Evolutionary conservation across 2,329 filamentous ascomycete species (phyloP), one percentile per base, ranked within the genome.

Genomic region (Aspergillus hiratsukae): DNA sequence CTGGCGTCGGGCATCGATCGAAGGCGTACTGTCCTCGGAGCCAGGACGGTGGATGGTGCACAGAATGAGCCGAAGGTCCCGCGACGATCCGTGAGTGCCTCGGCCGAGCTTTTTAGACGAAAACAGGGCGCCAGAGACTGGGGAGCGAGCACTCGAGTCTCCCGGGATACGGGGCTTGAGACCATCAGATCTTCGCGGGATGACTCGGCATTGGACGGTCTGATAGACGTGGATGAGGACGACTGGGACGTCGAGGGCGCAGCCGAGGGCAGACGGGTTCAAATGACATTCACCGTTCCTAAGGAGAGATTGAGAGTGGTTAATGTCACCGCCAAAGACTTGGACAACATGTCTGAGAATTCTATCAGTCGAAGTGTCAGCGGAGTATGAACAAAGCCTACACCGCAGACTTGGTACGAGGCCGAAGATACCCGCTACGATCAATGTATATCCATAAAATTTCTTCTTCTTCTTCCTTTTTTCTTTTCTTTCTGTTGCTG

Each of bases 281-380:
- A 92, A 72, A 83, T 91, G 68, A 94, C 96, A 84, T 97, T 96
- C 73, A 97, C 93, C 0, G 91, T 97, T 58, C 93, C 94, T 2
- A 91, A 88, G 71, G 88, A 93, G 72, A 85, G 86, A 64, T 75
- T 97, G 60, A 79, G 93, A 27, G 91, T 97, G n/a, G 93, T 97
- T 21, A 97, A 97, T 71, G 87, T 84, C 51, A 88, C 70, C 3
- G 68, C 65, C n/a, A 61, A 67, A 3, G 72, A 75, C 57, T 58
- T 68, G 54, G 71, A 72, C 49, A 66, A 67, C 51, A 25, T 65
- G 40, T 72, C 69, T 8, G 66, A 69, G 58, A 59, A 57, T 3
- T 70, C 69, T 17, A 49, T 63, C 48, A 71, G 64, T 56, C 61
- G 64, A 28, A 64, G 52, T 50, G 57, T 62, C 29, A 68, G 62